Evolutionary conservation across 306 rosid genomes (phyloP), one percentile per base, ranked within the genome.

Genomic region (Potentilla sterilis): DNA sequence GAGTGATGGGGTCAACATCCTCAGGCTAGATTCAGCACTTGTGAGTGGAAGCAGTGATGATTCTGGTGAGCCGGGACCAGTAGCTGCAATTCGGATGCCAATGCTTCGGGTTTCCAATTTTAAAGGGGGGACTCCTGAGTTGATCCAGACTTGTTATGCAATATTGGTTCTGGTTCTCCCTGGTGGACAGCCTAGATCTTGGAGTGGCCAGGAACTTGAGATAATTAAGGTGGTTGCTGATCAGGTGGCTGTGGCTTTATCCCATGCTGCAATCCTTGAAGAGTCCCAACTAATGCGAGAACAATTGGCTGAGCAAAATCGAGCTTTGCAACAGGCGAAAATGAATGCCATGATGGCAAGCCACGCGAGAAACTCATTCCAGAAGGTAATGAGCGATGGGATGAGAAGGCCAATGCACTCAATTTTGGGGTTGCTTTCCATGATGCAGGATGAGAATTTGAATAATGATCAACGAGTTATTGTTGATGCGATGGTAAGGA

Each of bases 401-500:
- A 96, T 96, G 99, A 90, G 98, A 81, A 92, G 94, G 84, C 99
- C 99, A 51, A 96, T 92, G 99, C 98, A 96, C 84, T 96, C 99
- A 34, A 86, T 96, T 77, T 67, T 96, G 79, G 98, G 99, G 67
- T 76, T 96, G 91, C 94, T 96, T 75, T 96, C 99, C 14, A 83
- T 89, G 90, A 28, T 96, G 82, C 92, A 88, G 79, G 91, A 88
- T 5, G 97, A 92, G 79, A 89, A 65, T 70, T 76, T 96, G 72
- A 88, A 76, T 62, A 80, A 75, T 32, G 98, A 90, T 83, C 99
- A 96, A 72, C 81, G 71, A 77, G 88, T 91, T 72, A 86, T 96
- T 48, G 90, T 96, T 43, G 96, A 92, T 70, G 87, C 98, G 18
- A 96, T 96, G 99, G 82, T 81, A 47, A 89, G 92, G 86, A 89